These are phyloP conservation scores for Skeletonema costatum DNA, from an alignment of 108 stramenopile species.

Conservation along the genomic window DNA sequence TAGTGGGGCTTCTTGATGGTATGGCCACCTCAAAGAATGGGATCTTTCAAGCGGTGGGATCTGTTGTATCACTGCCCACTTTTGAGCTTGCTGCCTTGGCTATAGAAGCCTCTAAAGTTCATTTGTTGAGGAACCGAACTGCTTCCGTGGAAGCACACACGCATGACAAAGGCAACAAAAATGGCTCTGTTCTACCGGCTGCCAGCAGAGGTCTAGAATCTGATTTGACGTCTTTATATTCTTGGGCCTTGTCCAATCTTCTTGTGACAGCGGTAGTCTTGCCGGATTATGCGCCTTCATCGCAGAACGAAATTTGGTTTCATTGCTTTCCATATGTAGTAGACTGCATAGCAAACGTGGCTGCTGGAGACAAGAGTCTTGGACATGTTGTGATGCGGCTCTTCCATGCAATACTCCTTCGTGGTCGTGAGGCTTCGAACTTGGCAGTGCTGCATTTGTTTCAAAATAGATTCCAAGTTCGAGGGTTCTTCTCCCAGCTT, in stretches of 20 bases:
- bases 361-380: constrained; percentile 8
- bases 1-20: constrained; percentile 15
- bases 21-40: not conserved
- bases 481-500: constrained; percentile 32
- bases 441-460: constrained; percentile 6
- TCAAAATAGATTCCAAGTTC: constrained; percentile 15
- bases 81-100: constrained; percentile 20
- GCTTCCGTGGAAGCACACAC: not conserved
- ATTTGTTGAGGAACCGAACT: not conserved
- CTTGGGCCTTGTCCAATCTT: constrained; percentile 25
- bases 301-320: constrained; percentile 12
- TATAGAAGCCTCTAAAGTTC: constrained; percentile 19
- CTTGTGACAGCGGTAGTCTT: constrained; percentile 16
- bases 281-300: constrained; percentile 6
- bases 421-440: not conserved
- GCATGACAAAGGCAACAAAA: not conserved
- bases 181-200: not conserved
- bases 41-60: not conserved
- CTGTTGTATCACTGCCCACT: not conserved
- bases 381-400: constrained; percentile 23
- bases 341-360: constrained; percentile 31
- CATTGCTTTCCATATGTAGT: constrained; percentile 17
- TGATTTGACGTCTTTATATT: constrained; percentile 14
- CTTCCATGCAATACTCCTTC: constrained; percentile 20
- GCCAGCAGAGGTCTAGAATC: constrained; percentile 3